Percentiles rank a stretch among this genome's conserved stretches.
Conservation (phyloP, 352 stramenopile genomes). For the Globisporangium paroecandrum region DNA sequence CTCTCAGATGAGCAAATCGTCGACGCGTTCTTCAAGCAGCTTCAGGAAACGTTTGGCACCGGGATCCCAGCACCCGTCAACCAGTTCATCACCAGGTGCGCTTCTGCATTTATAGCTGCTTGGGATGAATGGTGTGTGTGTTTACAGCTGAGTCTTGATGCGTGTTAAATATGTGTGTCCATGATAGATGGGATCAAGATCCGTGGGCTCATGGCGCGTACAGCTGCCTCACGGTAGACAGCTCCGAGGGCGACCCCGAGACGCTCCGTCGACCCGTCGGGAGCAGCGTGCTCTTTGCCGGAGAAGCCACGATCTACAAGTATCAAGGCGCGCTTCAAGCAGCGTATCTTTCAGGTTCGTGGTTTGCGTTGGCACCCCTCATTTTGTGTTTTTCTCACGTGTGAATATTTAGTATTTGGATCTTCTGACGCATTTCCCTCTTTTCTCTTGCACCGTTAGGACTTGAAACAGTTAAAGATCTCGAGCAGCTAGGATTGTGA, state of each 20-base stretch:
- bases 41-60: constrained; percentile 42
- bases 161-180: neutral
- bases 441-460: constrained; percentile 5
- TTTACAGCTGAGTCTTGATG: neutral
- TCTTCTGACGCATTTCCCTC: neutral
- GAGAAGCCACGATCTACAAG: constrained; percentile 65
- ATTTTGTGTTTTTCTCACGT: neutral
- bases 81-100: constrained; percentile 52
- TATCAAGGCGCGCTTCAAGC: constrained; percentile 66
- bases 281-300: constrained; percentile 53
- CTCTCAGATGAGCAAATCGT: constrained; percentile 45
- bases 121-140: neutral
- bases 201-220: constrained; percentile 54
- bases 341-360: constrained; percentile 46
- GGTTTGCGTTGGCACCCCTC: neutral
- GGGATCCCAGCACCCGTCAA: constrained; percentile 32
- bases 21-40: constrained; percentile 35
- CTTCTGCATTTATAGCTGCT: neutral
- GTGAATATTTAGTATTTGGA: neutral
- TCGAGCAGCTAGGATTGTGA: constrained; percentile 22
- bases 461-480: constrained; percentile 26
- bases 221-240: constrained; percentile 63
- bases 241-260: constrained; percentile 52
- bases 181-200: constrained; percentile 57
- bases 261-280: constrained; percentile 35